Base-by-base conservation (phyloP, 2,329 filamentous ascomycete genomes). In the Apiospora phragmitis region DNA sequence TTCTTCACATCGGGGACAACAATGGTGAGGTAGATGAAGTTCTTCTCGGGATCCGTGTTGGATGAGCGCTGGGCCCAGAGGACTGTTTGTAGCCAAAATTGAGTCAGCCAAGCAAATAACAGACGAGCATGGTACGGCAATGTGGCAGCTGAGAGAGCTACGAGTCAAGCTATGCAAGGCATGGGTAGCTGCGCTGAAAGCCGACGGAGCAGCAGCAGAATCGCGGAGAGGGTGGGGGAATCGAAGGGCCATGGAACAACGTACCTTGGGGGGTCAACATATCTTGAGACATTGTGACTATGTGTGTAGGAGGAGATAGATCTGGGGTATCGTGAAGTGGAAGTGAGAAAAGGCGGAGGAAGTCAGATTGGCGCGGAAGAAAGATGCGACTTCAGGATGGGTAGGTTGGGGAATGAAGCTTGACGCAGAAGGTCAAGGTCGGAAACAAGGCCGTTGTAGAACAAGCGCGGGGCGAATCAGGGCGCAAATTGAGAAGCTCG, bases 1-100 rank as follows among this genome's bases (percentile, higher is more conserved):
- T 90, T 86, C 77, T 93, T 86, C 62, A 98, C 92, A 81, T 99
- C 96, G 77, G 95, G 90, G 68, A 95, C 94, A 78, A 90, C 89
- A 85, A 99, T 94, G 80, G 94, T 97, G 76, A 99, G 89, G 87
- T 94, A 97, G 88, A 99, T 86, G 86, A 94, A 93, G 89, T 99
- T 99, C 88, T 95, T 97, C 82, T 91, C 88, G 70, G 93, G 82
- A 70, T 98, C 95, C 76, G 87, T 86, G 77, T 83, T 86, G 80
- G 92, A 96, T 65, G 95, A 98, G 87, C 96, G 95, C 88, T 99
- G 96, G 75, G 96, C 95, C 96, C 96, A 99, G 84, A 94, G 93
- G 78, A 99, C 96, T 98, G 32, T 62, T 62, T n/a, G 18, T 18
- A 18, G 9, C 16, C 1, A 21, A 62, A 79, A 71, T 69, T 16